Conservation (phyloP, 495 filamentous ascomycete species). For the Neurospora pannonica region DNA sequence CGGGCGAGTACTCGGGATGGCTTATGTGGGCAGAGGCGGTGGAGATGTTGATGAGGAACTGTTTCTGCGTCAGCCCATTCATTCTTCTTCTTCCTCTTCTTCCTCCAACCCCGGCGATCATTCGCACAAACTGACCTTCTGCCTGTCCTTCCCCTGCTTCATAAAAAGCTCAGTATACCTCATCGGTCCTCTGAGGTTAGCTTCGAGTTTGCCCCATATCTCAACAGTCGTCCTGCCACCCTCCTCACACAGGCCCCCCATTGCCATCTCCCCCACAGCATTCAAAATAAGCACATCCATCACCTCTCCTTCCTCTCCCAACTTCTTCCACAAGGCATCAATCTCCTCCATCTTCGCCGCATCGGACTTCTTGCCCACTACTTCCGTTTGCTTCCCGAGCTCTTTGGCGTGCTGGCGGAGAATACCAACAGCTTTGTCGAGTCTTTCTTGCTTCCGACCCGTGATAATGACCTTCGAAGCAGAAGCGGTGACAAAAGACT, state of each 20-base stretch:
- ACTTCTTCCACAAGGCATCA: slow-evolving; percentile 23
- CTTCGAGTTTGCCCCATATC: slow-evolving; percentile 23
- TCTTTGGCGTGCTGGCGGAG: slow-evolving; percentile 9
- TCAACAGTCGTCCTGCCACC: neutral
- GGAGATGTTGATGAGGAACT: slow-evolving; percentile 31
- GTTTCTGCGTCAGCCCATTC: neutral
- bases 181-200: slow-evolving; percentile 26
- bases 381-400: slow-evolving; percentile 2
- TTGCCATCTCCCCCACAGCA: slow-evolving; percentile 10
- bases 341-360: slow-evolving; percentile 10
- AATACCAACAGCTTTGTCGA: slow-evolving; percentile 4
- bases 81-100: neutral
- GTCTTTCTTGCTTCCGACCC: slow-evolving; percentile 13
- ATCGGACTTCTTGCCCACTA: slow-evolving; percentile 19
- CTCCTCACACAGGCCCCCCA: neutral
- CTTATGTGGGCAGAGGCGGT: slow-evolving; percentile 19
- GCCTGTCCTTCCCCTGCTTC: slow-evolving; percentile 11
- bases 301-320: slow-evolving; percentile 17
- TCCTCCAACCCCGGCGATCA: neutral
- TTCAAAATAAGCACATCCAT: slow-evolving; percentile 36
- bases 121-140: neutral
- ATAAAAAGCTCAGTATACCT: slow-evolving; percentile 26
- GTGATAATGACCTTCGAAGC: slow-evolving; percentile 26
- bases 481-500: slow-evolving; percentile 24
- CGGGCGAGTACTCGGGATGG: slow-evolving; percentile 1